Conservation (phyloP, 73 alveolate species). For the Paramecium sexaurelia region DNA sequence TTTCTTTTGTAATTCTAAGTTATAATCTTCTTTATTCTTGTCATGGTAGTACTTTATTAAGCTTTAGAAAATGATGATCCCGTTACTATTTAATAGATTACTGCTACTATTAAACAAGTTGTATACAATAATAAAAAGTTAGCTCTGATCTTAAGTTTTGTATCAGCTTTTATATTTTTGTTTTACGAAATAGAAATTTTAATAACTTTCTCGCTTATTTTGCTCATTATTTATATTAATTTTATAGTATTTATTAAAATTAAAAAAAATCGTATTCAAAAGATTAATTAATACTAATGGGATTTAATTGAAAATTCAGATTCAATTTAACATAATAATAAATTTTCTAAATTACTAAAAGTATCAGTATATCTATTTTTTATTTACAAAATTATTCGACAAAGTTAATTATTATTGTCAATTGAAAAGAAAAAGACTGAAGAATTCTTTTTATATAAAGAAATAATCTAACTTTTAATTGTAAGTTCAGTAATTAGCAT, state of each 20-base stretch:
- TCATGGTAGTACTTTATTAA: not conserved
- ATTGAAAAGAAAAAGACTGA: not conserved
- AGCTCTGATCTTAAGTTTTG: not conserved
- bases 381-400: not conserved
- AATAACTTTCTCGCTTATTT: not conserved
- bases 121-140: not conserved
- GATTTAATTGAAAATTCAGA: not conserved
- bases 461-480: not conserved
- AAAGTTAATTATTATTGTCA: not conserved
- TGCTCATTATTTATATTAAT: not conserved
- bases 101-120: not conserved
- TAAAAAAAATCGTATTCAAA: not conserved
- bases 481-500: not conserved
- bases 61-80: not conserved
- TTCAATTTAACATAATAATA: not conserved
- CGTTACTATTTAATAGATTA: not conserved
- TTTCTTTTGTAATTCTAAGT: not conserved
- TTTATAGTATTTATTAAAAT: not conserved
- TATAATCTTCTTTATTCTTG: not conserved
- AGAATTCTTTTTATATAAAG: not conserved
- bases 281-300: not conserved
- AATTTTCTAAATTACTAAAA: not conserved
- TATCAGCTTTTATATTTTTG: not conserved
- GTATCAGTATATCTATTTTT: not conserved
- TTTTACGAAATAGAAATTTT: not conserved